Evolutionary conservation across 2,329 filamentous ascomycete species (phyloP), one percentile per base, ranked within the genome.

Genomic region (Dactylellina leptospora): DNA sequence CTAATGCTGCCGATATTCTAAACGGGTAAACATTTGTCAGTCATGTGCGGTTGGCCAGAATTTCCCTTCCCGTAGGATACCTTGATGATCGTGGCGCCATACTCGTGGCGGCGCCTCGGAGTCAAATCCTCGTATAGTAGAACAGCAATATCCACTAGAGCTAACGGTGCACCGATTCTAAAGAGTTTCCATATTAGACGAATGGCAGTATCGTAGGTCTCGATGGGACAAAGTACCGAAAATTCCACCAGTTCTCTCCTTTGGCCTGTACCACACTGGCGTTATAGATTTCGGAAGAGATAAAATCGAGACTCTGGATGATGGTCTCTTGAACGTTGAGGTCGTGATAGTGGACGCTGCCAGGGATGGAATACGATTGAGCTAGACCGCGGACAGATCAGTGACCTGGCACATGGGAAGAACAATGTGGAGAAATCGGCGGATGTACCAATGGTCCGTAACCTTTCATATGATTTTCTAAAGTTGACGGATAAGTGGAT

Each of bases 201-300:
- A 23, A 27, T 33, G 2, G 6, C 23, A 30, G 1, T 45, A 2
- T 13, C 5, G 16, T 20, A 16, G n/a, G 44, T 4, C 20, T 10
- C 3, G 2, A 22, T 36, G 22, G 5, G n/a, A 22, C 11, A 22
- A 23, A 38, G 18, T 63, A 59, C 66, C 66, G 59, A 40, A 63
- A 74, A 59, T 74, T 74, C 73, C 73, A 74, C 73, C 73, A 74
- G 33, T 74, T 68, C 42, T 73, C 53, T 13, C 42, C 55, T 22
- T 68, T 74, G 18, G 45, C 42, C 27, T 63, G 69, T 8, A 64
- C 61, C 2, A 63, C 58, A 23, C 60, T 64, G 13, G 59, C 47
- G 16, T 73, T 73, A 23, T 73, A 73, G 25, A 66, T 66, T 30
- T 64, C 61, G 16, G 59, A 60, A 8, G 53, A 51, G 11, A 73